Conservation (phyloP, 2,329 filamentous ascomycete species). For the Aureobasidium melanogenum region DNA sequence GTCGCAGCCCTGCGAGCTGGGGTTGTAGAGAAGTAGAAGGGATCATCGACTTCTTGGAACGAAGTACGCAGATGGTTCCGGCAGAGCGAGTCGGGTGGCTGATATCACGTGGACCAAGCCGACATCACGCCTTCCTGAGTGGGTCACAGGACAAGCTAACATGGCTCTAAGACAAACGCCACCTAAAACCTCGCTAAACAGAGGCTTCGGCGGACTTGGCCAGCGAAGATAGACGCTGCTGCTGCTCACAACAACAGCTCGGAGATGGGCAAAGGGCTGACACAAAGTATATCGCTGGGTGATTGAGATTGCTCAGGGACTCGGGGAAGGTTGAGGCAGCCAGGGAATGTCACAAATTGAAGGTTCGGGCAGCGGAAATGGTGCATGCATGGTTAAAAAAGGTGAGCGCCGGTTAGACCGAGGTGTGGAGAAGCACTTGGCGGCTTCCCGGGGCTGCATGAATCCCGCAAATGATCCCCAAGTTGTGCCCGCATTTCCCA, state of each 20-base stretch:
- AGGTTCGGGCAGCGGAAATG: neutral
- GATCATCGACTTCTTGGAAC: neutral
- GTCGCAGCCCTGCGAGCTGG: neutral
- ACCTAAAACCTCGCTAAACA: neutral
- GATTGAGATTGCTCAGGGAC: neutral
- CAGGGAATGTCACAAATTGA: neutral
- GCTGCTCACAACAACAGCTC: neutral
- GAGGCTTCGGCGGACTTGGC: neutral
- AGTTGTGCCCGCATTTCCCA: neutral
- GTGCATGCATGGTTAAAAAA: neutral
- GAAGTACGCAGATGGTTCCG: neutral
- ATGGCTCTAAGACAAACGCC: neutral
- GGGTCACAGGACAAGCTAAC: neutral
- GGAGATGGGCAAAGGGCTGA: neutral
- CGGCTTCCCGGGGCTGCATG: neutral
- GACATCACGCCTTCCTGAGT: neutral
- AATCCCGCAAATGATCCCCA: neutral
- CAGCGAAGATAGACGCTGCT: neutral
- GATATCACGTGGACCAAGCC: neutral
- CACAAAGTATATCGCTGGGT: neutral
- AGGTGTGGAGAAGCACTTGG: slow-evolving; percentile 3
- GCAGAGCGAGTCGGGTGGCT: neutral
- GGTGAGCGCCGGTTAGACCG: neutral
- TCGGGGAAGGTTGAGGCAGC: neutral
- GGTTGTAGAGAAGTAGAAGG: neutral